phyloP scores from a whole-genome alignment of 805 yeast species.

The Candida nonsorbophila region DNA sequence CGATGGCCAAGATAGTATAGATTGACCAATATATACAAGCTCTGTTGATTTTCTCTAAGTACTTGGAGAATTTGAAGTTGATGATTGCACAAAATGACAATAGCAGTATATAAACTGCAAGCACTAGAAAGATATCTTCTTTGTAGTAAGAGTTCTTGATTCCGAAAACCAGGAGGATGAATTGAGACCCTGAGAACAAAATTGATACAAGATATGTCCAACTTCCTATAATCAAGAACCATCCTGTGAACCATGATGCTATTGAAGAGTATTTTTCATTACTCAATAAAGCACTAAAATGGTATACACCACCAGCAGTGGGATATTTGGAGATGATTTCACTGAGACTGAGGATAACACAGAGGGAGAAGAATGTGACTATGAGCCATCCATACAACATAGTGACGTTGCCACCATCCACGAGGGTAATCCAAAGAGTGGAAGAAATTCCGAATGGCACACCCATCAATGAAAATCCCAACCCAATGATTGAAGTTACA shows the following conservation, averaged over 20 bases:
- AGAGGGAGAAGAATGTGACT: conserved; percentile 57
- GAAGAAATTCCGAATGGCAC: conserved; percentile 77
- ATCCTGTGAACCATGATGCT: conserved; percentile 75
- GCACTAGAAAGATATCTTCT: conserved; percentile 50
- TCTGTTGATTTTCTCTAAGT: conserved; percentile 59
- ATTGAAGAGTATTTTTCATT: conserved; percentile 50
- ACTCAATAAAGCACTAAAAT: conserved; percentile 68
- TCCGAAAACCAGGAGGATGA: conserved; percentile 62
- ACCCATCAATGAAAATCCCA: conserved; percentile 78
- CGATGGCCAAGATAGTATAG: conserved; percentile 65
- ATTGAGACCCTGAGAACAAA: conserved; percentile 72
- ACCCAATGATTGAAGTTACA: conserved; percentile 65
- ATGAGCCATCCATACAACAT: conserved; percentile 71
- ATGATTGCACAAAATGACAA: conserved; percentile 57
- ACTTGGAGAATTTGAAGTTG: conserved; percentile 54
- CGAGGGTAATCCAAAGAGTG: conserved; percentile 63
- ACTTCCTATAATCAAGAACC: conserved; percentile 69
- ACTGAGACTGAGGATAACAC: conserved; percentile 67
- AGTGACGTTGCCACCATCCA: conserved; percentile 75
- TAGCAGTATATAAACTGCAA: conserved; percentile 51
- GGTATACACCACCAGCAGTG: conserved; percentile 71
- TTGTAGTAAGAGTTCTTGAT: conserved; percentile 54
- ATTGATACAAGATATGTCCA: conserved; percentile 75
- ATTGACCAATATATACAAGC: conserved; percentile 73
- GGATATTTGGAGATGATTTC: conserved; percentile 78